These are phyloP conservation scores for Boletus coccyginus DNA, from an alignment of 768 basidiomycete genomes.

Conservation along the genomic window DNA sequence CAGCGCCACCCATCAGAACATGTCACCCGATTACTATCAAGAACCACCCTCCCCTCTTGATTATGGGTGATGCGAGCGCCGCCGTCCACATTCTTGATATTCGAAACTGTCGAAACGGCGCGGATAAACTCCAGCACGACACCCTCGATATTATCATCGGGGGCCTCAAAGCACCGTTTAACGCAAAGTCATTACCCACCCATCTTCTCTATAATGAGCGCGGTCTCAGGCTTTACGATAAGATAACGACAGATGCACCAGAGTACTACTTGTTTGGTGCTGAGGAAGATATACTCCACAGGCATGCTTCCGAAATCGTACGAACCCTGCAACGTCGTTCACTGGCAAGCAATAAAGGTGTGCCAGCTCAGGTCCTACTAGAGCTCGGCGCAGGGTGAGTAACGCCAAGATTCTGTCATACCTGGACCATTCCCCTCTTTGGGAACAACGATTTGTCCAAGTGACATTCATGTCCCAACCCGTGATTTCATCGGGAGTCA, in stretches of 20 bases:
- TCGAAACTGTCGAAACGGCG: conserved; percentile 10
- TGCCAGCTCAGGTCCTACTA: conserved; percentile 59
- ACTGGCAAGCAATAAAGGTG: conserved; percentile 13
- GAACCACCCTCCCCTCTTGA: neutral
- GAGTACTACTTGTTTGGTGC: conserved; percentile 92
- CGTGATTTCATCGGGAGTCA: too few relatives aligned
- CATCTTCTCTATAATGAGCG: conserved; percentile 83
- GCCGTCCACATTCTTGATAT: conserved; percentile 22
- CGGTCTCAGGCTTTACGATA: conserved; percentile 84
- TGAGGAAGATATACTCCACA: conserved; percentile 82
- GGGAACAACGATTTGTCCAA: too few relatives aligned
- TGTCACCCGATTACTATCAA: neutral
- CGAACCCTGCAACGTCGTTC: conserved; percentile 55
- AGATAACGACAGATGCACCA: conserved; percentile 70
- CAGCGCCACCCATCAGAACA: neutral
- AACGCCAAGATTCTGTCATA: neutral
- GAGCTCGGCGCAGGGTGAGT: conserved; percentile 95
- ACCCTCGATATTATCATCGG: conserved; percentile 46
- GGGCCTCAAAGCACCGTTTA: conserved; percentile 53
- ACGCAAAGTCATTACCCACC: conserved; percentile 70
- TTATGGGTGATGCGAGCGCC: conserved; percentile 22
- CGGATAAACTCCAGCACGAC: conserved; percentile 22
- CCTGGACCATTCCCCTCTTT: neutral
- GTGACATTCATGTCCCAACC: too few relatives aligned
- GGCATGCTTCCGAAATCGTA: conserved; percentile 72